Percentiles rank a stretch among this genome's conserved stretches.
phyloP scores from a whole-genome alignment of 2,329 filamentous ascomycete genomes.

The Ophiostoma tasmaniense region DNA sequence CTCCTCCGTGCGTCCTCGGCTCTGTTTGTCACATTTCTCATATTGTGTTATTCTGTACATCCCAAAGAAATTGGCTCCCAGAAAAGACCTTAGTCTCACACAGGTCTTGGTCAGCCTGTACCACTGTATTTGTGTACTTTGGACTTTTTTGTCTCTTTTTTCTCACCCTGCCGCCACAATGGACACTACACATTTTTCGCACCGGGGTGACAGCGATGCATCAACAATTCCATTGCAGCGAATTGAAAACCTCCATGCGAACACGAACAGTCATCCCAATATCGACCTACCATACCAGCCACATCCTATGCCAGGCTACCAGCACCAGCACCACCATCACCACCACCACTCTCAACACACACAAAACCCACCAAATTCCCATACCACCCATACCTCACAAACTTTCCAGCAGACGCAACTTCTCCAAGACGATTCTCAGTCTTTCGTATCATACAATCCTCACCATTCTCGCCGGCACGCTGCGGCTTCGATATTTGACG shows the following conservation, averaged over 20 bases:
- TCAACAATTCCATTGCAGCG: background rate
- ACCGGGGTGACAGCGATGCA: background rate
- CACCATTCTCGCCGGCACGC: background rate
- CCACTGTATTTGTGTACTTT: background rate
- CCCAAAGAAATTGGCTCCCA: background rate
- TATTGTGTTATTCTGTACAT: background rate
- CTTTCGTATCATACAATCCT: background rate
- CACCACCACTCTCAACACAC: background rate
- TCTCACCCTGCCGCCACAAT: background rate
- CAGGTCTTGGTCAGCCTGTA: background rate
- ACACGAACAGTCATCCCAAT: background rate
- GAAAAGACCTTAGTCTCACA: background rate
- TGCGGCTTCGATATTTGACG: background rate
- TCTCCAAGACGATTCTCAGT: background rate
- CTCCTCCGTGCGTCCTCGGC: background rate
- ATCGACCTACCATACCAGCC: background rate
- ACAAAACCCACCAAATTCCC: background rate
- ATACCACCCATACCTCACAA: background rate
- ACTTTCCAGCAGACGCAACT: background rate
- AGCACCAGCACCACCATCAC: background rate
- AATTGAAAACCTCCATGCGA: background rate
- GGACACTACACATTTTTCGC: background rate
- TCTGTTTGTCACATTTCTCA: background rate
- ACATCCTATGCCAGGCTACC: background rate
- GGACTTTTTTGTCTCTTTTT: background rate